Percentiles rank a stretch among this genome's conserved stretches.
Evolutionary conservation across 345 rosid genomes (phyloP).

Genomic region (Eutrema japonicum): DNA sequence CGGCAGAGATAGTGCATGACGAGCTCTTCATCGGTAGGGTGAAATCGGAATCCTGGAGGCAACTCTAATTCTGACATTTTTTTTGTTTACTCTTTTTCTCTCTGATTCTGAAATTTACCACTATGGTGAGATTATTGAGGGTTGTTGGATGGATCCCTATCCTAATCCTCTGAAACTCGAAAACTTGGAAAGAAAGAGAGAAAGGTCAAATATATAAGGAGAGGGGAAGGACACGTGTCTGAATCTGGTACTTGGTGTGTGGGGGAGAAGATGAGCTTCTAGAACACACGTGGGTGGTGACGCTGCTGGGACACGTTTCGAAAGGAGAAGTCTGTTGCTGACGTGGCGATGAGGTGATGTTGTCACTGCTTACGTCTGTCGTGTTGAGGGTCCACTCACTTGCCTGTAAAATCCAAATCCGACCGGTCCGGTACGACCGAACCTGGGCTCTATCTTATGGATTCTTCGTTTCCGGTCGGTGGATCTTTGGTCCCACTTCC

Average conservation of each 20-base stretch:
- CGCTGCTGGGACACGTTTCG: slow-evolving; percentile 47
- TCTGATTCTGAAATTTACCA: not conserved
- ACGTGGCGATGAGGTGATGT: slow-evolving; percentile 50
- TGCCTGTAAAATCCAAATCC: slow-evolving; percentile 23
- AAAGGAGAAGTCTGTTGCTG: slow-evolving; percentile 30
- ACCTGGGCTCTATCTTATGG: slow-evolving; percentile 32
- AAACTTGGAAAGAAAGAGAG: slow-evolving; percentile 54
- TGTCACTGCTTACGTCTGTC: slow-evolving; percentile 91
- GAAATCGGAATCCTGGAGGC: slow-evolving; percentile 93
- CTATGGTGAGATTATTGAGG: not conserved
- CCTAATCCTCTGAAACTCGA: slow-evolving; percentile 37
- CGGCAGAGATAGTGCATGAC: slow-evolving; percentile 91
- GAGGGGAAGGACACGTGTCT: slow-evolving; percentile 48
- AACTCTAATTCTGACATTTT: slow-evolving; percentile 54
- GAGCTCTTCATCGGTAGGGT: slow-evolving; percentile 96
- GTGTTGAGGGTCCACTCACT: slow-evolving; percentile 25
- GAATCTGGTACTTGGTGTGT: too few species aligned
- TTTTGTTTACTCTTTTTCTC: not conserved
- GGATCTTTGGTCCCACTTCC: slow-evolving; percentile 37
- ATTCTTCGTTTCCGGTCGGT: slow-evolving; percentile 45
- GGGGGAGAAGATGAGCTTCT: too few species aligned
- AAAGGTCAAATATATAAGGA: slow-evolving; percentile 56
- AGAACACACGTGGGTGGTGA: too few species aligned
- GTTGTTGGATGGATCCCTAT: slow-evolving; percentile 6
- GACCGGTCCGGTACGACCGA: slow-evolving; percentile 44